Evolutionary conservation across 192 early-diverging fungal genomes (phyloP).

Genomic region (Coemansia sp.): DNA sequence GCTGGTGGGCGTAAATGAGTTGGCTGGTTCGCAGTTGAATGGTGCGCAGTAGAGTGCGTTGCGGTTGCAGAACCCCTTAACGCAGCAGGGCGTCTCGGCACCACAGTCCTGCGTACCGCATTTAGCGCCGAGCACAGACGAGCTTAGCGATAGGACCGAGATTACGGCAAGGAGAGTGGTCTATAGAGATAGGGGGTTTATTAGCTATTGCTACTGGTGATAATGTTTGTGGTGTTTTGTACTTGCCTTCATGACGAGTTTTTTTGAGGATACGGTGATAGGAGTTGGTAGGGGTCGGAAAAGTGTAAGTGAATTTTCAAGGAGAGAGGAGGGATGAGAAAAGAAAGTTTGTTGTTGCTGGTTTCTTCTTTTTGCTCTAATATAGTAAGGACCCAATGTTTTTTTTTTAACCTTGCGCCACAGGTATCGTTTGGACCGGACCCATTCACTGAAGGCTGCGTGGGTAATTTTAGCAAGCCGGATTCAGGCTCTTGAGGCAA

Average conservation of each 20-base stretch:
- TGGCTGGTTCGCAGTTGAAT: slow-evolving; percentile 44
- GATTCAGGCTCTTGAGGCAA: not conserved
- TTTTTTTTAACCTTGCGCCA: not conserved
- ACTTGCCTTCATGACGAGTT: not conserved
- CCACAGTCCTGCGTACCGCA: slow-evolving; percentile 32
- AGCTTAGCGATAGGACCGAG: slow-evolving; percentile 2
- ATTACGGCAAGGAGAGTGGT: slow-evolving; percentile 10
- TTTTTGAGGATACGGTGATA: not conserved
- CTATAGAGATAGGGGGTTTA: slow-evolving; percentile 1
- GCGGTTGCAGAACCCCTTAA: slow-evolving; percentile 49
- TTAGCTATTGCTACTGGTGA: not conserved
- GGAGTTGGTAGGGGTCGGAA: not conserved
- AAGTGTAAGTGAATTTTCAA: not conserved
- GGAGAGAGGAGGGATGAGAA: too few species aligned
- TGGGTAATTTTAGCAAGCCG: not conserved
- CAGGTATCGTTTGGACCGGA: not conserved
- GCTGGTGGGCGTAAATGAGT: slow-evolving; percentile 28
- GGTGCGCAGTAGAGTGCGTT: slow-evolving; percentile 48
- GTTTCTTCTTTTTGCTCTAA: not conserved
- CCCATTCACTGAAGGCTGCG: not conserved
- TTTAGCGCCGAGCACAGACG: slow-evolving; percentile 14
- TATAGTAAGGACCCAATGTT: not conserved
- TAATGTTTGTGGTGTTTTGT: not conserved
- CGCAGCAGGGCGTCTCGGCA: slow-evolving; percentile 53
- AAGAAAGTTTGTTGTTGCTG: not conserved